A percentile compares a stretch with the other conserved stretches of the same genome.
phyloP scores from a whole-genome alignment of 495 filamentous ascomycete species.

The Pseudevernia furfuracea region DNA sequence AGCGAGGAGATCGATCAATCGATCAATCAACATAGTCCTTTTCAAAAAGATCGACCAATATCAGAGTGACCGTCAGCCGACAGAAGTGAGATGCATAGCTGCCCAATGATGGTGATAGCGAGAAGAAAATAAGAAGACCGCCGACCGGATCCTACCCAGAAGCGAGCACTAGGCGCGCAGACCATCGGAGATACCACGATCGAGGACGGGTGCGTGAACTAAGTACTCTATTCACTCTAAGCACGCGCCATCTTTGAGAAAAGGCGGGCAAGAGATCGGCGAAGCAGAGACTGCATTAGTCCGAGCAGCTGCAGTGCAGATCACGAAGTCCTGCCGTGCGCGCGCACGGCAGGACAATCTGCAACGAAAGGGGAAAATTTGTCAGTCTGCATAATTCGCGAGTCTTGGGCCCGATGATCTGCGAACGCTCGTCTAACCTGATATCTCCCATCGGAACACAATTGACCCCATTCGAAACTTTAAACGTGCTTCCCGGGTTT shows the following conservation, averaged over 20 bases:
- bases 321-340: neutral
- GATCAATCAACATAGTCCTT: neutral
- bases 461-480: neutral
- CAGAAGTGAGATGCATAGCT: neutral
- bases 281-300: neutral
- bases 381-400: neutral
- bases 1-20: too few relatives aligned
- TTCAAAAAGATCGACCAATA: neutral
- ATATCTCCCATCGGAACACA: neutral
- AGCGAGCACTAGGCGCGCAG: neutral
- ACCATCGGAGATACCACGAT: neutral
- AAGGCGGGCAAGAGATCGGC: neutral
- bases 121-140: neutral
- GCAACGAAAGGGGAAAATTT: neutral
- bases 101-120: neutral
- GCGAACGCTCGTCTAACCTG: too few relatives aligned
- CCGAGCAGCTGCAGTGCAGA: neutral
- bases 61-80: neutral
- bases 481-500: neutral
- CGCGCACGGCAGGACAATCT: neutral
- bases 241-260: neutral
- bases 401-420: neutral
- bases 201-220: neutral
- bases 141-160: neutral
- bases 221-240: too few relatives aligned